Evolutionary conservation across 306 rosid genomes (phyloP), one percentile per base, ranked within the genome.

Genomic region (Fragaria nilgerrensis): DNA sequence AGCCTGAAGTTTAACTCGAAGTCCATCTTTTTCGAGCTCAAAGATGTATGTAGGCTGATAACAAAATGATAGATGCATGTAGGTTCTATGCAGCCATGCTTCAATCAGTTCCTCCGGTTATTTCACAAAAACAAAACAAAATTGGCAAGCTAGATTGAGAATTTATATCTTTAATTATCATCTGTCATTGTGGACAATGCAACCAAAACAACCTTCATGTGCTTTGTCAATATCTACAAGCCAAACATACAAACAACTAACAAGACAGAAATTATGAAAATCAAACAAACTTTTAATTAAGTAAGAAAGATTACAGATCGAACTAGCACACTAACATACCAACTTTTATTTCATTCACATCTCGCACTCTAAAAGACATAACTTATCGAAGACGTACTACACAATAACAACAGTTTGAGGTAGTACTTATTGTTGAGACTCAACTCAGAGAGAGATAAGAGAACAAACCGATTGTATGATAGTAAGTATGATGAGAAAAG

Each of bases 401-500:
- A 0, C 27, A 25, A 25, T 25, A 25, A 25, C 27, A 25, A 25
- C 27, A 25, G 27, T 25, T 25, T 25, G 27, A 25, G 27, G 27
- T 25, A 25, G 27, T 25, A 27, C 27, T 34, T 34, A 11, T 45
- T 45, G 49, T 10, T 10, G 49, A 45, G 11, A 43, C 15, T 45
- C 2, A 11, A 45, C 49, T 45, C 49, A 11, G 16, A 11, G 16
- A 45, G 68, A 76, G 63, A 47, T 7, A 13, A 64, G 14, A 37
- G 77, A 34, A 23, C 66, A 79, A n/a, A 63, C 2, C 1, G 62
- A 39, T 49, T 76, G 84, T 1, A 76, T 19, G 47, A 64, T 0
- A 37, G 81, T 55, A 41, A 79, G 76, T 5, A 79, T 0, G 52
- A 83, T 61, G 52, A 83, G 78, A 16, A 47, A 0, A 39, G 3